Conservation (phyloP, 1,139 yeast genomes). For the Hyphopichia pseudoburtonii region DNA sequence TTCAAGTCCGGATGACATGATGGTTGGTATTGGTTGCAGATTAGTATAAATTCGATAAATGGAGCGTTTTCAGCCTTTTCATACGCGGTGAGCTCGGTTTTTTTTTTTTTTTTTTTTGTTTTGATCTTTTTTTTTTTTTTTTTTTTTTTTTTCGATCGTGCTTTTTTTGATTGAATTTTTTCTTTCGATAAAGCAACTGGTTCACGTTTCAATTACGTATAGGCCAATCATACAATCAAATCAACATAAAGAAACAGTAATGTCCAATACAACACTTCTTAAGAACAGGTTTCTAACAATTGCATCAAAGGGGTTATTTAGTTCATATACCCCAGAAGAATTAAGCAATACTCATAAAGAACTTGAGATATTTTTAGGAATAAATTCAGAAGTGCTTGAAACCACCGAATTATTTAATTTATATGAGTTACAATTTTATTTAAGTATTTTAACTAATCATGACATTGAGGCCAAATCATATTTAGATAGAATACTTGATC, state of each 20-base stretch:
- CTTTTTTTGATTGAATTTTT: not conserved
- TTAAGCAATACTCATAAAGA: constrained; percentile 32
- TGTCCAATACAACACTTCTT: constrained; percentile 14
- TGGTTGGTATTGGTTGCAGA: no score
- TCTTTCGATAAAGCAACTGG: not conserved
- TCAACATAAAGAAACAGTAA: no score
- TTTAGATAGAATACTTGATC: constrained; percentile 64
- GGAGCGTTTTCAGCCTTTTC: no score
- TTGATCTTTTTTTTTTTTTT: not conserved
- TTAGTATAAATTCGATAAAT: no score
- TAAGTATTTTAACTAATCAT: constrained; percentile 60
- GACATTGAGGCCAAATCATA: constrained; percentile 71
- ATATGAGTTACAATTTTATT: constrained; percentile 70
- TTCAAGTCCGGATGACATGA: constrained; percentile 3
- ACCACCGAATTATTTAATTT: constrained; percentile 57
- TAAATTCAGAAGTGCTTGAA: constrained; percentile 28
- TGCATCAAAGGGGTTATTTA: constrained; percentile 35
- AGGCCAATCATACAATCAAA: not conserved
- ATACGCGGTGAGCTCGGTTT: no score
- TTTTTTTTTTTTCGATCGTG: no score
- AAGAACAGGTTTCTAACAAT: constrained; percentile 26
- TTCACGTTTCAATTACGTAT: not conserved
- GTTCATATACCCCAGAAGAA: constrained; percentile 36
- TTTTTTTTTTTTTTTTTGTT: not conserved
- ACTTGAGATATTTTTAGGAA: constrained; percentile 28